A percentile compares a stretch with the other conserved stretches of the same genome.
These are phyloP conservation scores for Annulohypoxylon stygium DNA, from an alignment of 495 filamentous ascomycete species.

Conservation along the genomic window DNA sequence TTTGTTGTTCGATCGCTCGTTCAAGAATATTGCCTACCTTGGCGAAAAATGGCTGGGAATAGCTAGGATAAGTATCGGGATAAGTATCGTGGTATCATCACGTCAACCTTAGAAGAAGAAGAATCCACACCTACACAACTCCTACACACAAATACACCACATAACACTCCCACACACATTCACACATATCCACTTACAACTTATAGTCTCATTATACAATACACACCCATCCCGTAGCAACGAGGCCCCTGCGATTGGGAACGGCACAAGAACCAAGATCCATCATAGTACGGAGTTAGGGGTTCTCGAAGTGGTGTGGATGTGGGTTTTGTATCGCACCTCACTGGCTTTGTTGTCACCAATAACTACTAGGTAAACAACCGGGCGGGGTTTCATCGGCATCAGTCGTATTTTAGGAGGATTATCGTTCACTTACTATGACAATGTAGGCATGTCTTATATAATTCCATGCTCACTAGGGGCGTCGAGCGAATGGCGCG, in stretches of 20 bases:
- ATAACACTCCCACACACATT: too few species aligned
- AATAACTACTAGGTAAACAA: not conserved
- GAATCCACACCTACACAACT: conserved; percentile 14
- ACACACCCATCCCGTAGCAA: conserved; percentile 1
- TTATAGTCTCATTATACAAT: not conserved
- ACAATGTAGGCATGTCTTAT: conserved; percentile 24
- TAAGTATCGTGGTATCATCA: conserved; percentile 27
- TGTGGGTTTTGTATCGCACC: conserved; percentile 3
- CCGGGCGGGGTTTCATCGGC: conserved; percentile 27
- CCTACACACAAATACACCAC: not conserved
- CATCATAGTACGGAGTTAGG: conserved; percentile 44
- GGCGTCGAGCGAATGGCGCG: conserved; percentile 17
- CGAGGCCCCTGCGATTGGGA: conserved; percentile 36
- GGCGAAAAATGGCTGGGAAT: conserved; percentile 16
- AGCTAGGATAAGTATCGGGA: conserved; percentile 2
- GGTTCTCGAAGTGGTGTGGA: conserved; percentile 17
- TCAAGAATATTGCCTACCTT: conserved; percentile 10
- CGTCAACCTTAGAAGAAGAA: not conserved
- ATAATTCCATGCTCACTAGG: conserved; percentile 18
- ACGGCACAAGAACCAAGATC: conserved; percentile 45
- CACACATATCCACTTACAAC: not conserved
- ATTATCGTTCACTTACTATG: conserved; percentile 5
- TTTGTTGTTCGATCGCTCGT: conserved; percentile 11
- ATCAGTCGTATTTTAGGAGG: conserved; percentile 9
- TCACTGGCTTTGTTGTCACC: conserved; percentile 19